Evolutionary conservation across 768 basidiomycete genomes (phyloP), one percentile per base, ranked within the genome.

Genomic region (Filobasidium wieringae): DNA sequence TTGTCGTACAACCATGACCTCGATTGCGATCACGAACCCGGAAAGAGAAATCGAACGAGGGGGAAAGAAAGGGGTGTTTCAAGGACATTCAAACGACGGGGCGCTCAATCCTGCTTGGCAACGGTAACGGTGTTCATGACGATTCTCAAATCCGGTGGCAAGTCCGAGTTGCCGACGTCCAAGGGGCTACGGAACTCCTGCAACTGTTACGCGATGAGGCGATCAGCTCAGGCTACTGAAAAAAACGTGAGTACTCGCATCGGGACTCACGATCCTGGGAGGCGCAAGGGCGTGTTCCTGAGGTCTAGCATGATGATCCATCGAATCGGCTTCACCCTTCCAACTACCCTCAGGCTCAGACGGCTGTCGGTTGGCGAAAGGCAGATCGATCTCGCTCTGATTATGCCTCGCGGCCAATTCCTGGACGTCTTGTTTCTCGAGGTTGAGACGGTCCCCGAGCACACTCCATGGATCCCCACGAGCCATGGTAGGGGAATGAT

Each of bases 391-490:
- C 7, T 47, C 43, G n/a, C 43, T 47, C 24, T 47, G 43, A 24
- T 47, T 32, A 27, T 58, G 55, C 8, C 53, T 27, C 50, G 59
- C 53, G 37, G 55, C 57, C 47, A 63, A 26, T 15, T 60, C 64
- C 50, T 58, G 29, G 22, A 64, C 31, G 12, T 57, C 57, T 5
- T 53, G 30, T 41, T 54, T 51, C 12, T 64, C 63, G 27, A 69
- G 37, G 36, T 66, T 63, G 26, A 67, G 51, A 32, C 64, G 58
- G 29, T 69, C 66, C 17, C 63, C 61, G 19, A 69, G 56, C 11
- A 62, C 55, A 4, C 52, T 63, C 68, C 68, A 69, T 0, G 64
- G 66, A 22, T 22, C 54, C 19, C 29, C 31, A 15, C 33, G 22
- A 24, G 14, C 32, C 15, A 37, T 49, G 22, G 37, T 29, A 29